Conservation (phyloP, 2,329 filamentous ascomycete species). For the Macrophomina phaseolina region DNA sequence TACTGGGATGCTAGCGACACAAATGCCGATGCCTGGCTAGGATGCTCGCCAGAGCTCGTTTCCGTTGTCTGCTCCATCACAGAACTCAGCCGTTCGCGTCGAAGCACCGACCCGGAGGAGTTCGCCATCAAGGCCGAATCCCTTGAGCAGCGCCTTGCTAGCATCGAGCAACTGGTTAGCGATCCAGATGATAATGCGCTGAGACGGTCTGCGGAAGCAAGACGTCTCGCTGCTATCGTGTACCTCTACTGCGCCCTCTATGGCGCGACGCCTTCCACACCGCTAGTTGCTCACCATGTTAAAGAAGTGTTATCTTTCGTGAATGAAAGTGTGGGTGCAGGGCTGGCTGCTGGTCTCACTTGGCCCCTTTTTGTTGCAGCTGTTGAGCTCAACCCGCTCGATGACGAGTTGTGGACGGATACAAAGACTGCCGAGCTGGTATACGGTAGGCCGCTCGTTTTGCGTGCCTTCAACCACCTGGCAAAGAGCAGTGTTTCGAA, state of each 20-base stretch:
- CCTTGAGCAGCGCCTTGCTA: conserved; percentile 42
- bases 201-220: conserved; percentile 48
- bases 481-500: conserved; percentile 50
- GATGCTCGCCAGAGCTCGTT: conserved; percentile 55
- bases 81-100: conserved; percentile 50
- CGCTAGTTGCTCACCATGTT: conserved; percentile 36
- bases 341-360: conserved; percentile 43
- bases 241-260: conserved; percentile 55
- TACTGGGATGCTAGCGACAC: conserved; percentile 52
- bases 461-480: conserved; percentile 50
- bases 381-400: conserved; percentile 45
- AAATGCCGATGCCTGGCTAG: conserved; percentile 54
- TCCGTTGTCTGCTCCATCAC: conserved; percentile 55
- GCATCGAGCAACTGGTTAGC: conserved; percentile 42
- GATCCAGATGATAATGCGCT: conserved; percentile 42
- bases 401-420: conserved; percentile 45
- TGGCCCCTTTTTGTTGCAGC: conserved; percentile 54
- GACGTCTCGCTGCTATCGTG: conserved; percentile 51
- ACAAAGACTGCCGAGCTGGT: conserved; percentile 31
- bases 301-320: conserved; percentile 44
- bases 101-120: conserved; percentile 33
- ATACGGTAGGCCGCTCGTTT: conserved; percentile 47
- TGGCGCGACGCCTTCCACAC: conserved; percentile 49
- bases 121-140: conserved; percentile 43
- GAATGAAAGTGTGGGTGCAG: conserved; percentile 42